A percentile compares a stretch with the other conserved stretches of the same genome.
phyloP scores from a whole-genome alignment of 1,139 yeast genomes.

The Hyphopichia fennica region DNA sequence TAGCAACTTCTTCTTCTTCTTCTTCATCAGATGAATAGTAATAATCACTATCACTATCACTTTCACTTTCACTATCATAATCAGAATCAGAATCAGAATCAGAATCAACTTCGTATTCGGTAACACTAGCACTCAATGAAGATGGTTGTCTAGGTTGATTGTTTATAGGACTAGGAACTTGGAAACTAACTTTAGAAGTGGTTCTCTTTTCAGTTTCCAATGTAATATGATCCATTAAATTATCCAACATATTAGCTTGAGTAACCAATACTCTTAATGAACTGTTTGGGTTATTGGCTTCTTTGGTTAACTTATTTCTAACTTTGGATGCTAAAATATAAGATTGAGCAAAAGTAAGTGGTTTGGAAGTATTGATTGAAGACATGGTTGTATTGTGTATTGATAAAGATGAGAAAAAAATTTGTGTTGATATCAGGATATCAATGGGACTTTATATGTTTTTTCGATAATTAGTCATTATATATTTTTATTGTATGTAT shows the following conservation, averaged over 20 bases:
- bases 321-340: constrained; percentile 70
- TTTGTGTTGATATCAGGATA: too few species aligned
- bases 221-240: constrained; percentile 55
- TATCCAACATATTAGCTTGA: constrained; percentile 77
- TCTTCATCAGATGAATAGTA: constrained; percentile 11
- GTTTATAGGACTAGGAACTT: constrained; percentile 7
- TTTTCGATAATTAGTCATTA: too few species aligned
- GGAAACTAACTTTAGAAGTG: constrained; percentile 14
- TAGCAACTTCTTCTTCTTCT: constrained; percentile 12
- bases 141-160: not conserved
- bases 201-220: constrained; percentile 31
- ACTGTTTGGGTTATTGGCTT: constrained; percentile 63
- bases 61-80: constrained; percentile 20
- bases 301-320: constrained; percentile 63
- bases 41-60: constrained; percentile 14
- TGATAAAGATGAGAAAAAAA: too few species aligned
- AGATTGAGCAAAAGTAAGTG: constrained; percentile 51
- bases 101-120: constrained; percentile 39
- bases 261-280: constrained; percentile 63
- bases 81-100: constrained; percentile 26
- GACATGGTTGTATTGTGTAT: too few species aligned
- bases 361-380: constrained; percentile 8
- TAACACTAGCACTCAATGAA: constrained; percentile 20
- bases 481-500: too few species aligned
- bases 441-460: too few species aligned